Base-by-base conservation (phyloP, 1,139 yeast species). In the Eremothecium cymbalariae region DNA sequence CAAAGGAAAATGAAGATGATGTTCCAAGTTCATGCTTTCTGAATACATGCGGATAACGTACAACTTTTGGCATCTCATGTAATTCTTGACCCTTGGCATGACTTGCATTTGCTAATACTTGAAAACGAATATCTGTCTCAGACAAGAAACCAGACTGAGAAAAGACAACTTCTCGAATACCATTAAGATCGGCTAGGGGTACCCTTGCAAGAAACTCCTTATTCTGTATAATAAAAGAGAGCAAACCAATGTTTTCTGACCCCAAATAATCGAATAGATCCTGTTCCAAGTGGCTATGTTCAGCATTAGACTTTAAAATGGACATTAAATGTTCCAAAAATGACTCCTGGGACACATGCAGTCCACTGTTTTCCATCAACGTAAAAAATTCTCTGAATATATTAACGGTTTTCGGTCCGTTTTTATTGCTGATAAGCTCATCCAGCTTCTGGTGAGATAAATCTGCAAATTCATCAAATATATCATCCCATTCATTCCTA, bases 21-120 rank as follows among this genome's bases (percentile, higher is more conserved):
- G 73, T 70, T 3, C 82, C 82, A 1, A 77, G 72, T 33, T 77
- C 86, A 34, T 72, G 74, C 30, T 79, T 67, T 43, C 83, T 74
- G 55, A 69, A 90, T 1, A 93, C 97, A 62, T 93, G 94, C 0
- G 97, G 96, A 48, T 85, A 90, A 40, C 72, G 65, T 24, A 70
- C 70, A 18, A 64, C 64, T 2, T 65, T 57, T 21, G 62, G 55
- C 36, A 68, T 69, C 14, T 72, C 72, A 25, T 65, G 62, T 35
- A 81, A 51, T 33, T 68, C 62, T 31, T 69, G 67, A 47, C 70
- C 71, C 45, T 70, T 72, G 1, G 76, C 71, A 17, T 60, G 57
- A 38, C 62, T 57, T 17, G 72, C 70, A 46, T 78, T 83, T 23
- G 70, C 71, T 14, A 67, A 57, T 6, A 79, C 72, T 43, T 73